Evolutionary conservation across 192 early-diverging fungal genomes (phyloP).

Genomic region (Chytriomyces sp.): DNA sequence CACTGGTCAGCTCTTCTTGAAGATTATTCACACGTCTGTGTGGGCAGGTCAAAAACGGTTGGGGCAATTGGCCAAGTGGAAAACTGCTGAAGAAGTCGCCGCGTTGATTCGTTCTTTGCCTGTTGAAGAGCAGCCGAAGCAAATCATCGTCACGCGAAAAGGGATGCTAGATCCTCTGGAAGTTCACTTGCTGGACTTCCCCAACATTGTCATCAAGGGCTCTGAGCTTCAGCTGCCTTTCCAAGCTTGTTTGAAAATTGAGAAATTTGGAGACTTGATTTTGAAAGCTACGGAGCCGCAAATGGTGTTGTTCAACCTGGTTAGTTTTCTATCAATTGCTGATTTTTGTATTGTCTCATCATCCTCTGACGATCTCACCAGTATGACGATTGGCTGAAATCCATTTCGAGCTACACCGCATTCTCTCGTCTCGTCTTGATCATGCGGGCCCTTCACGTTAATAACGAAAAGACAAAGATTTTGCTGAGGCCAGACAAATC

Average conservation of each 20-base stretch:
- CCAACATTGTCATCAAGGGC: conserved; percentile 98
- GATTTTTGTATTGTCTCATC: conserved; percentile 2
- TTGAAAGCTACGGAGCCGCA: conserved; percentile 97
- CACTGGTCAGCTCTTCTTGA: conserved; percentile 97
- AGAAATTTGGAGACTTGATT: conserved; percentile 99
- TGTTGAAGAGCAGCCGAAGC: conserved; percentile 99
- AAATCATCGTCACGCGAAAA: conserved; percentile 98
- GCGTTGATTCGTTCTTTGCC: conserved; percentile 98
- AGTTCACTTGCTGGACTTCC: conserved; percentile 95
- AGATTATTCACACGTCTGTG: conserved; percentile 99
- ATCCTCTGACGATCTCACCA: conserved; percentile 29
- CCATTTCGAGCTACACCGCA: conserved; percentile 94
- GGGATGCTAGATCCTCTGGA: conserved; percentile 99
- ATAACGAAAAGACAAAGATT: conserved; percentile 97
- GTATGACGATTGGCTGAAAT: conserved; percentile 97
- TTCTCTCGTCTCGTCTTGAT: conserved; percentile 97
- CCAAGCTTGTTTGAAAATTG: conserved; percentile 96
- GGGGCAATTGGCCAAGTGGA: conserved; percentile 99
- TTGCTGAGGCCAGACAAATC: conserved; percentile 92
- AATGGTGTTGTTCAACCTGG: conserved; percentile 76
- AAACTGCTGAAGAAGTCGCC: conserved; percentile 99
- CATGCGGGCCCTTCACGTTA: conserved; percentile 94
- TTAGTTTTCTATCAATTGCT: conserved; percentile 23
- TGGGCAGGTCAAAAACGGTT: conserved; percentile 99
- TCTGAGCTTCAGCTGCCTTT: conserved; percentile 97